phyloP scores from a whole-genome alignment of 345 rosid genomes.

The Psidium guajava region DNA sequence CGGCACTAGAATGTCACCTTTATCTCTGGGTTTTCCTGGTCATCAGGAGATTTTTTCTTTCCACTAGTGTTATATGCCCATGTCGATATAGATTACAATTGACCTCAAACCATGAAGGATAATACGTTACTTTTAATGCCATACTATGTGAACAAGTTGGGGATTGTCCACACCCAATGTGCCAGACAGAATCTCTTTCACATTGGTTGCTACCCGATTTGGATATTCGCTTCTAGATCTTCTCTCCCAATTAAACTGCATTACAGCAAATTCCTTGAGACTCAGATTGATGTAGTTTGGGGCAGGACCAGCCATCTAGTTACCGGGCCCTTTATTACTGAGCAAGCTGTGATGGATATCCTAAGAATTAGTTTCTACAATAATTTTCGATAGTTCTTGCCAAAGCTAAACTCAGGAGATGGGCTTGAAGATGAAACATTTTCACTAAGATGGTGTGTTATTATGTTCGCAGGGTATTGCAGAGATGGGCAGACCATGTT shows the following conservation, averaged over 20 bases:
- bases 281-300: neutral
- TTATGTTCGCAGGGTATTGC: conserved; percentile 42
- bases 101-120: neutral
- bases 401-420: neutral
- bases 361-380: neutral
- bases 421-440: neutral
- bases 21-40: neutral
- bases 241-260: neutral
- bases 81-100: neutral
- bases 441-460: neutral
- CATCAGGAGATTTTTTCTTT: neutral
- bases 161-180: neutral
- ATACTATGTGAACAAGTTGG: neutral
- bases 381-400: neutral
- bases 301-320: neutral
- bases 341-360: neutral
- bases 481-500: conserved; percentile 89
- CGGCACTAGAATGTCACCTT: neutral
- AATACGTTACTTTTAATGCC: neutral
- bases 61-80: neutral
- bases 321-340: neutral
- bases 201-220: neutral
- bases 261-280: neutral
- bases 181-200: neutral
- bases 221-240: neutral